phyloP scores from a whole-genome alignment of 2,329 filamentous ascomycete species.

The Capronia coronata region DNA sequence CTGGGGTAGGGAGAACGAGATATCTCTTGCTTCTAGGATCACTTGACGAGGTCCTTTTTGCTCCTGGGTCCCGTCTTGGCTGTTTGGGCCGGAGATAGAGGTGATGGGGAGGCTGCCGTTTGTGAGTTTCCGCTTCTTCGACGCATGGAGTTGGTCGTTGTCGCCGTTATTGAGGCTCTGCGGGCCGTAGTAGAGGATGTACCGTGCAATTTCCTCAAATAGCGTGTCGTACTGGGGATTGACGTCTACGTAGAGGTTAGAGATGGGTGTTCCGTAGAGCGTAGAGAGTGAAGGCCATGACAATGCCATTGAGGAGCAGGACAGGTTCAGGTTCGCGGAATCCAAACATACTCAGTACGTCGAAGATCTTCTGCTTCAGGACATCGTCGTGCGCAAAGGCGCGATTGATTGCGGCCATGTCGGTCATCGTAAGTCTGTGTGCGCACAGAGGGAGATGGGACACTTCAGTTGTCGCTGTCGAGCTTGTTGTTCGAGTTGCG shows the following conservation, averaged over 20 bases:
- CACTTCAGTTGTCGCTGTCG: background rate
- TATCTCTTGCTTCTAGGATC: conserved; percentile 46
- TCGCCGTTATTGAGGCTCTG: background rate
- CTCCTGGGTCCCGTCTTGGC: conserved; percentile 10
- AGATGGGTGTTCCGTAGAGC: background rate
- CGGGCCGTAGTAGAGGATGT: conserved; percentile 34
- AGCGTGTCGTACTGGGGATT: conserved; percentile 30
- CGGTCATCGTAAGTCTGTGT: conserved; percentile 6
- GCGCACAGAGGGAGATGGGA: too few relatives aligned
- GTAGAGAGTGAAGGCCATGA: too few relatives aligned
- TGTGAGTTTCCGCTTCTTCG: conserved; percentile 48
- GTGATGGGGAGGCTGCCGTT: conserved; percentile 31
- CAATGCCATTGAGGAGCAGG: too few relatives aligned
- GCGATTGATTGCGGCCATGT: conserved; percentile 9
- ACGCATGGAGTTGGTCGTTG: conserved; percentile 31
- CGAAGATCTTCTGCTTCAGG: conserved; percentile 20
- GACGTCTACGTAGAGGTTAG: conserved; percentile 7
- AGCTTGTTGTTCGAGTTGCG: background rate
- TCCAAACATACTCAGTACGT: conserved; percentile 22
- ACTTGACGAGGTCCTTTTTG: conserved; percentile 27
- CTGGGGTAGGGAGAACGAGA: conserved; percentile 57
- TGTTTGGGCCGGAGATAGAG: too few relatives aligned
- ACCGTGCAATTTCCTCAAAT: conserved; percentile 46
- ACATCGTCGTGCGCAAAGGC: conserved; percentile 14
- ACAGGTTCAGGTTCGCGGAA: too few relatives aligned